These are phyloP conservation scores for Tuber melanosporum DNA, from an alignment of 495 filamentous ascomycete species.

Conservation along the genomic window DNA sequence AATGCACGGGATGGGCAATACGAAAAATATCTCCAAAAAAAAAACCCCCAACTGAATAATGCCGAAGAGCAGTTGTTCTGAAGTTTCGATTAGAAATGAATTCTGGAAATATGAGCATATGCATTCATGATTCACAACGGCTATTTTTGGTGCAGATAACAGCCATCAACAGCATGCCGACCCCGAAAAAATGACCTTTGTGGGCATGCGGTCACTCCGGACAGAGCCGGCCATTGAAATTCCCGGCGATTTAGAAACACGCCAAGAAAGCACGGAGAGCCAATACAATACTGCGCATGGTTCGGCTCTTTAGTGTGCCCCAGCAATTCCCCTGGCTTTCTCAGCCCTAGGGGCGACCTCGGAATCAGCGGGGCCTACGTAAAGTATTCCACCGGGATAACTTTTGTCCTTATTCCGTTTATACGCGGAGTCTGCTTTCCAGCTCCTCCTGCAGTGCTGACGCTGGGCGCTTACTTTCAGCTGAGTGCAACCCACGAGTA, in stretches of 20 bases:
- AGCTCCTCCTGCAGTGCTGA: background rate
- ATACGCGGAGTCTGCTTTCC: background rate
- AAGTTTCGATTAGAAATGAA: background rate
- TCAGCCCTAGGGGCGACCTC: background rate
- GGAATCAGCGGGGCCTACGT: background rate
- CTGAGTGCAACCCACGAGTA: background rate
- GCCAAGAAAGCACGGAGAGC: background rate
- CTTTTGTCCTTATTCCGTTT: background rate
- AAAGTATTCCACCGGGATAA: background rate
- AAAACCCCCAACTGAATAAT: background rate
- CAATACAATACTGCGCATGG: background rate
- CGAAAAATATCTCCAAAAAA: background rate
- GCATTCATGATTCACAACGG: background rate
- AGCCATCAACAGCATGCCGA: background rate
- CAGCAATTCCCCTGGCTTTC: background rate
- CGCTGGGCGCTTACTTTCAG: background rate
- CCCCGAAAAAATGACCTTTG: background rate
- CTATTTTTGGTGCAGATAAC: background rate
- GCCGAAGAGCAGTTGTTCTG: background rate
- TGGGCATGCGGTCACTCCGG: background rate
- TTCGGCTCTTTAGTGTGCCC: background rate
- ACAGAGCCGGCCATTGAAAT: background rate
- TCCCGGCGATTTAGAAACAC: background rate
- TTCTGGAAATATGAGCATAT: background rate
- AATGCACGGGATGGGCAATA: background rate